phyloP scores from a whole-genome alignment of 176 grass and related monocot genomes.

The Luzula sylvatica region DNA sequence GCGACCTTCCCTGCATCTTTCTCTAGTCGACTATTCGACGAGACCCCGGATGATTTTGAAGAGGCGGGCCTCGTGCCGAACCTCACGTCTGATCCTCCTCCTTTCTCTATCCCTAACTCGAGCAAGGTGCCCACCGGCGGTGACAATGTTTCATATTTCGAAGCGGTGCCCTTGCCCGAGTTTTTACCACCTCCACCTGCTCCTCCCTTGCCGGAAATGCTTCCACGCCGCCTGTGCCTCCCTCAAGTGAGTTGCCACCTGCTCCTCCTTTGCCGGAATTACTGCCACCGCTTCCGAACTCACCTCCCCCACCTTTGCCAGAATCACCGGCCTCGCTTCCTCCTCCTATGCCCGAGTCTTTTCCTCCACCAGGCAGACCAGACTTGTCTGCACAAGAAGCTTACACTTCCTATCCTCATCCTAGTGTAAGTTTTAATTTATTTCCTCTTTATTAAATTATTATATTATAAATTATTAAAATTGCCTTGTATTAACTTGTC shows the following conservation, averaged over 20 bases:
- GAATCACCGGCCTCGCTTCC: slow-evolving; percentile 13
- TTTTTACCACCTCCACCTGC: slow-evolving; percentile 1
- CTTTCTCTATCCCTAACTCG: too few species aligned
- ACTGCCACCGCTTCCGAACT: neutral
- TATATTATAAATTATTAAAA: too few species aligned
- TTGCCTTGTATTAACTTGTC: too few species aligned
- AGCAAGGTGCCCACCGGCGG: too few species aligned
- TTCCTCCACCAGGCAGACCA: slow-evolving; percentile 10
- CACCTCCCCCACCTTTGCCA: slow-evolving; percentile 18
- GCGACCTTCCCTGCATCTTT: too few species aligned
- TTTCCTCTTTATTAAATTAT: neutral
- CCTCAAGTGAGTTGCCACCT: neutral
- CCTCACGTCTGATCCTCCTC: too few species aligned
- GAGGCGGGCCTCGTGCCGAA: neutral
- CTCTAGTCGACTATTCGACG: too few species aligned
- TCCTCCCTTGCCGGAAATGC: slow-evolving; percentile 6
- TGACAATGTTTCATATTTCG: too few species aligned
- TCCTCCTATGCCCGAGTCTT: slow-evolving; percentile 12
- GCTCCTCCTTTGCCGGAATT: neutral
- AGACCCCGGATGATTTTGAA: too few species aligned
- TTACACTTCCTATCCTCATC: neutral
- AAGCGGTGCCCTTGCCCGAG: slow-evolving; percentile 2
- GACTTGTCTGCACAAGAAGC: neutral
- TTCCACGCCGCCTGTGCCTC: slow-evolving; percentile 8
- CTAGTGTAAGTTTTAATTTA: too few species aligned